Percentiles rank a stretch among this genome's conserved stretches.
phyloP scores from a whole-genome alignment of 768 basidiomycete genomes.

The Phaffia australis region DNA sequence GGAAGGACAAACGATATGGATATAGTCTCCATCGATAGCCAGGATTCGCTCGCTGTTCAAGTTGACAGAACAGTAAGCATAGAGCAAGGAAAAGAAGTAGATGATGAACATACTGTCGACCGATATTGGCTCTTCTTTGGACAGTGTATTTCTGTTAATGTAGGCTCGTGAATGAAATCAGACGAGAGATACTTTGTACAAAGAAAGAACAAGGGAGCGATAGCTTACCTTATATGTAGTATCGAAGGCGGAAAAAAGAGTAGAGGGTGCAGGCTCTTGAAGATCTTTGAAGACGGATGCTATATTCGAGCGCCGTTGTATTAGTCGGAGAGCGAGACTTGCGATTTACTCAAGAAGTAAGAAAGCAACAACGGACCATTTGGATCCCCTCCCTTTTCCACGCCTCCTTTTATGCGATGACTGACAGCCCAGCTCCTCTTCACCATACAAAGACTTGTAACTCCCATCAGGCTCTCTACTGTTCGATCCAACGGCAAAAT shows the following conservation, averaged over 20 bases:
- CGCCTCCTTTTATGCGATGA: slow-evolving; percentile 48
- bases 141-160: slow-evolving; percentile 68
- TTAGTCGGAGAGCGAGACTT: not conserved
- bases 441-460: slow-evolving; percentile 68
- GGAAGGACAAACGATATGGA: slow-evolving; percentile 7
- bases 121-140: slow-evolving; percentile 86
- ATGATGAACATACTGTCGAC: slow-evolving; percentile 47
- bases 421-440: slow-evolving; percentile 63
- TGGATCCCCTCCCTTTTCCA: slow-evolving; percentile 66
- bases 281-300: slow-evolving; percentile 89
- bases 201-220: not conserved
- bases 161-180: not conserved
- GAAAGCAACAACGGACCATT: slow-evolving; percentile 51
- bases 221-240: slow-evolving; percentile 69
- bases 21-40: slow-evolving; percentile 79
- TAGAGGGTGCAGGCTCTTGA: slow-evolving; percentile 54
- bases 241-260: slow-evolving; percentile 58
- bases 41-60: slow-evolving; percentile 55
- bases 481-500: slow-evolving; percentile 88
- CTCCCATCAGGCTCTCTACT: slow-evolving; percentile 86
- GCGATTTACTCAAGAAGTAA: not conserved
- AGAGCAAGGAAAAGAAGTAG: too few relatives aligned
- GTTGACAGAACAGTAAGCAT: too few relatives aligned
- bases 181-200: not conserved
- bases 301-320: slow-evolving; percentile 16